Conservation (phyloP, 2,329 filamentous ascomycete genomes). For the Arthrocladium fulminans region DNA sequence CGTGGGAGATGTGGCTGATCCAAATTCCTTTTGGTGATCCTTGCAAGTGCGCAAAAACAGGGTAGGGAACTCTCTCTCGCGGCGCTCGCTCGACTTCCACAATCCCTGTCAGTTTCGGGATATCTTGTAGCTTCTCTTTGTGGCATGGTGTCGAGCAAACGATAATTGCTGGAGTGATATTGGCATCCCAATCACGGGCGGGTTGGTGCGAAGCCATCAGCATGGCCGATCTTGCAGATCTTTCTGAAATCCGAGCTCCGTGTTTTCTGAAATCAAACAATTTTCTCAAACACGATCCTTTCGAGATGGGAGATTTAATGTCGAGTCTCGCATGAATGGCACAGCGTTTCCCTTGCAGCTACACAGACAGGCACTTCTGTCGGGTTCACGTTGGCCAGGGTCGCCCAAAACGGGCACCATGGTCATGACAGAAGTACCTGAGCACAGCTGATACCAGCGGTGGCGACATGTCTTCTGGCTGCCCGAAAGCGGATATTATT, state of each 20-base stretch:
- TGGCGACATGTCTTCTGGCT: neutral
- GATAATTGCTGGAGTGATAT: neutral
- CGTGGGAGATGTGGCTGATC: too few species aligned
- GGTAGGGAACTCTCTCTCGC: too few species aligned
- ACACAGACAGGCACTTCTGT: neutral
- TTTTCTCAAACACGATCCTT: neutral
- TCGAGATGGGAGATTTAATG: neutral
- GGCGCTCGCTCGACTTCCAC: neutral
- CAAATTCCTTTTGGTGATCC: too few species aligned
- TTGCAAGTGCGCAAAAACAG: too few species aligned
- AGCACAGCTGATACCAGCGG: neutral
- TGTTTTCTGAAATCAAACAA: neutral
- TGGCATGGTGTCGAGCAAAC: neutral
- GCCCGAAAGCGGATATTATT: conserved; percentile 3
- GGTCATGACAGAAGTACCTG: neutral
- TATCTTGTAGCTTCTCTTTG: neutral
- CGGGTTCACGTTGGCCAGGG: neutral
- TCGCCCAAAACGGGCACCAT: neutral
- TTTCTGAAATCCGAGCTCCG: neutral
- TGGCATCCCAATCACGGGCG: neutral
- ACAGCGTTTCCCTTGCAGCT: neutral
- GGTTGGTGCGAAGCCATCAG: neutral
- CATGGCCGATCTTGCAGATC: neutral
- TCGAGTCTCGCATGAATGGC: neutral
- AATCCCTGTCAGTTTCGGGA: neutral